Evolutionary conservation across 1,284 basidiomycete genomes (phyloP).

Genomic region (Trametes polyzona): DNA sequence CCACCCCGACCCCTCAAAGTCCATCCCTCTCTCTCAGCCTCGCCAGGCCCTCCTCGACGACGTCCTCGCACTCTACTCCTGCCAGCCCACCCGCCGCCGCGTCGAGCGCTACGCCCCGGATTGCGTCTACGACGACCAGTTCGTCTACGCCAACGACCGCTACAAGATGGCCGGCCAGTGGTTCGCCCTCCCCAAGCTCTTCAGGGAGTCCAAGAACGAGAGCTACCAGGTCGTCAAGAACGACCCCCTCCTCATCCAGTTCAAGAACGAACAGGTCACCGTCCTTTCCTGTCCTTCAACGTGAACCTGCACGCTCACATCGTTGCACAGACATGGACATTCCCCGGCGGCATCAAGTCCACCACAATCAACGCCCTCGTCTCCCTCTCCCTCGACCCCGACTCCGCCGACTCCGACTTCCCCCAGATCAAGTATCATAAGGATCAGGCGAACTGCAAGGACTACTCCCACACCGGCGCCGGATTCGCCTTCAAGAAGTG

Average conservation of each 20-base stretch:
- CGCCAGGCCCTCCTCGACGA: slow-evolving; percentile 36
- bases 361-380: slow-evolving; percentile 38
- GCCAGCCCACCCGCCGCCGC: slow-evolving; percentile 34
- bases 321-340: slow-evolving; percentile 34
- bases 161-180: slow-evolving; percentile 41
- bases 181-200: slow-evolving; percentile 39
- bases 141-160: slow-evolving; percentile 38
- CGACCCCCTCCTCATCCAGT: slow-evolving; percentile 38
- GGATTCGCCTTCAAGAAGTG: slow-evolving; percentile 40
- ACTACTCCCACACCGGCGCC: slow-evolving; percentile 38
- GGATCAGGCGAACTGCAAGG: slow-evolving; percentile 39
- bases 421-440: slow-evolving; percentile 40
- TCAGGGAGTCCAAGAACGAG: slow-evolving; percentile 35
- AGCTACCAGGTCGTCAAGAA: slow-evolving; percentile 35
- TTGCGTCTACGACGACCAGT: slow-evolving; percentile 39
- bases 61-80: slow-evolving; percentile 36
- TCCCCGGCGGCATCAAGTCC: slow-evolving; percentile 34
- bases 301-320: not conserved
- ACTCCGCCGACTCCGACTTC: slow-evolving; percentile 36
- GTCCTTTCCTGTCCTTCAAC: not conserved
- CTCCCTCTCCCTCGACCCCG: slow-evolving; percentile 36
- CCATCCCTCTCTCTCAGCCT: slow-evolving; percentile 32
- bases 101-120: slow-evolving; percentile 37
- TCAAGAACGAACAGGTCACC: slow-evolving; percentile 38
- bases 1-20: slow-evolving; percentile 35